Evolutionary conservation across 352 stramenopile species (phyloP).

Genomic region (Globisporangium sylvaticum): DNA sequence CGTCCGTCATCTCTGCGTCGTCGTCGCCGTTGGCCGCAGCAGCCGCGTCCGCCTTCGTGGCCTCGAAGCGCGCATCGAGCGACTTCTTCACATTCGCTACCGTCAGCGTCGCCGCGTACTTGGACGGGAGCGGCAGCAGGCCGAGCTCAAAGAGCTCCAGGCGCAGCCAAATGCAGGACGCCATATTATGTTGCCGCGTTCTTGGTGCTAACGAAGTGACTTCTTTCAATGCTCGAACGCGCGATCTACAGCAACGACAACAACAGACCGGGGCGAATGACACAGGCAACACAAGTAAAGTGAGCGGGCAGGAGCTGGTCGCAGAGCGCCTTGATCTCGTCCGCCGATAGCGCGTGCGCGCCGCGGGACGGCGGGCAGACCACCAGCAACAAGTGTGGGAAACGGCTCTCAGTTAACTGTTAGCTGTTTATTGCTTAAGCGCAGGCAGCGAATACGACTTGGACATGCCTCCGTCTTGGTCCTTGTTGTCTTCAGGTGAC

Average conservation of each 20-base stretch:
- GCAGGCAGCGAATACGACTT: slow-evolving; percentile 56
- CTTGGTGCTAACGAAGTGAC: background rate
- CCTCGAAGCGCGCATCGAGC: slow-evolving; percentile 44
- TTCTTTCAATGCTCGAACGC: background rate
- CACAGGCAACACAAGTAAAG: no score
- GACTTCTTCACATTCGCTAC: slow-evolving; percentile 57
- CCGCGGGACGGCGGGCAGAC: no score
- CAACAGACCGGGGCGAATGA: background rate
- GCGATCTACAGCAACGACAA: background rate
- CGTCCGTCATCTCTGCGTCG: slow-evolving; percentile 45
- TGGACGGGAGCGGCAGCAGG: slow-evolving; percentile 67
- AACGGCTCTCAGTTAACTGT: no score
- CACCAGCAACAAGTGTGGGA: no score
- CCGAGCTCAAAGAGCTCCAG: slow-evolving; percentile 86
- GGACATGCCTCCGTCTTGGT: slow-evolving; percentile 26
- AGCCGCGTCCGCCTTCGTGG: slow-evolving; percentile 2
- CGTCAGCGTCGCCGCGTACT: slow-evolving; percentile 58
- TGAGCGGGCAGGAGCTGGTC: no score
- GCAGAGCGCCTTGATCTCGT: no score
- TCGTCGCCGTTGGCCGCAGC: slow-evolving; percentile 27
- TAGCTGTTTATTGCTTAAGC: slow-evolving; percentile 28
- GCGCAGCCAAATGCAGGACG: slow-evolving; percentile 68
- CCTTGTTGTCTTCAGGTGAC: slow-evolving; percentile 26
- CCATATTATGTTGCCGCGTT: slow-evolving; percentile 3
- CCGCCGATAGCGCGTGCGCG: no score